Evolutionary conservation across 2,329 filamentous ascomycete genomes (phyloP).

Genomic region (Botrytis cinerea): DNA sequence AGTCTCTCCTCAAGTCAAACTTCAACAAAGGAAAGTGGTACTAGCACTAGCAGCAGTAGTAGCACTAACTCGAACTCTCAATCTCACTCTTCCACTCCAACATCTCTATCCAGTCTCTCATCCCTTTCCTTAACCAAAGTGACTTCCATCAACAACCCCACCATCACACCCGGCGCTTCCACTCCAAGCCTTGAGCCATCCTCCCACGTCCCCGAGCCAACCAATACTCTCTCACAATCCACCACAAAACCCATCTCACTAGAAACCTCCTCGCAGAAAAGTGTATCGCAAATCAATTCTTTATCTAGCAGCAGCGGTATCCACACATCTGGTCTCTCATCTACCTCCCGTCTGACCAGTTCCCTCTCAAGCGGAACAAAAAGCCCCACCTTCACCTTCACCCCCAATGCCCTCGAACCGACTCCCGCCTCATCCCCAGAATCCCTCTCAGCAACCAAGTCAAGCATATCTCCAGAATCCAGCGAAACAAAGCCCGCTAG

Average conservation of each 20-base stretch:
- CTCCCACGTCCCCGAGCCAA: not conserved
- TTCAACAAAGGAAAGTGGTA: not conserved
- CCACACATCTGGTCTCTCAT: not conserved
- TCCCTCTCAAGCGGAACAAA: not conserved
- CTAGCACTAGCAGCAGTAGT: not conserved
- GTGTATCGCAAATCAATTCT: not conserved
- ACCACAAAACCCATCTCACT: not conserved
- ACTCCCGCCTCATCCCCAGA: not conserved
- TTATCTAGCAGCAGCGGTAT: not conserved
- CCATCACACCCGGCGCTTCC: not conserved
- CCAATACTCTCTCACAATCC: not conserved
- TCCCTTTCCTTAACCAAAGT: not conserved
- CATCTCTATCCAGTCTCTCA: not conserved
- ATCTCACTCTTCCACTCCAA: not conserved
- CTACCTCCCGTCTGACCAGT: not conserved
- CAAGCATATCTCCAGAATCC: not conserved
- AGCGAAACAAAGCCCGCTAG: not conserved
- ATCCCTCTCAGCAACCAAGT: not conserved
- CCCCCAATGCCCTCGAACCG: not conserved
- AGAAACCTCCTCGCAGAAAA: not conserved
- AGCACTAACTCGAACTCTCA: not conserved
- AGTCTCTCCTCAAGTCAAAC: not conserved
- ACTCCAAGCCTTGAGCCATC: not conserved
- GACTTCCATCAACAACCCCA: not conserved
- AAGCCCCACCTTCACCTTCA: not conserved